Evolutionary conservation across 2,329 filamentous ascomycete genomes (phyloP).

Genomic region (Pestalotiopsis sp.): DNA sequence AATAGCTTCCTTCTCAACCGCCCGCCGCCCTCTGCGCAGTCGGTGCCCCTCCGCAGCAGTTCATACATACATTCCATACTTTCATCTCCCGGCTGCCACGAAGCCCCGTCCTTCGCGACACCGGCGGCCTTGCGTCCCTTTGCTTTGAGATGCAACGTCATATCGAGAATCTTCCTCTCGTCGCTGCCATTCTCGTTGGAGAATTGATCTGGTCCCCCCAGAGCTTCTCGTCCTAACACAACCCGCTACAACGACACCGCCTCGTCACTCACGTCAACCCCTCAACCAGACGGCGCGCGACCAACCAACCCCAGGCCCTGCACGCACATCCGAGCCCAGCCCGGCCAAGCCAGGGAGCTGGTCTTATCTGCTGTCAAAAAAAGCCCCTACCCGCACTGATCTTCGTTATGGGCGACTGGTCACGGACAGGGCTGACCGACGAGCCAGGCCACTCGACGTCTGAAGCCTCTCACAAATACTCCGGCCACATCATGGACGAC

Average conservation of each 20-base stretch:
- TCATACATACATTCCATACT: background rate
- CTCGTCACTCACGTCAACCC: background rate
- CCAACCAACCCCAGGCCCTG: background rate
- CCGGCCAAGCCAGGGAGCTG: background rate
- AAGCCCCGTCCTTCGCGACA: background rate
- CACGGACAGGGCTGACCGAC: background rate
- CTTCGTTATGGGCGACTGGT: background rate
- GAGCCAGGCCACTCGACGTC: background rate
- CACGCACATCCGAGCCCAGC: background rate
- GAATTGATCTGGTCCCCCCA: conserved; percentile 2
- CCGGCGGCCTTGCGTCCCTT: background rate
- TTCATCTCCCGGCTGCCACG: background rate
- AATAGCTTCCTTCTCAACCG: background rate
- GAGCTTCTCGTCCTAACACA: background rate
- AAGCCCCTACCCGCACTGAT: background rate
- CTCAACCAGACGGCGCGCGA: background rate
- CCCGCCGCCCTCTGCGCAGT: background rate
- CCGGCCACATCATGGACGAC: conserved; percentile 23
- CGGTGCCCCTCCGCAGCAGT: background rate
- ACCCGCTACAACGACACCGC: background rate
- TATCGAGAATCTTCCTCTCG: background rate
- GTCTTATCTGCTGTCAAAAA: background rate
- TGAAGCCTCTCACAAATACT: background rate
- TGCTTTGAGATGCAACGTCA: background rate
- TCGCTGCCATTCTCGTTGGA: conserved; percentile 6